Base-by-base conservation (phyloP, 148 eudicot species). In the Cornus suecica region DNA sequence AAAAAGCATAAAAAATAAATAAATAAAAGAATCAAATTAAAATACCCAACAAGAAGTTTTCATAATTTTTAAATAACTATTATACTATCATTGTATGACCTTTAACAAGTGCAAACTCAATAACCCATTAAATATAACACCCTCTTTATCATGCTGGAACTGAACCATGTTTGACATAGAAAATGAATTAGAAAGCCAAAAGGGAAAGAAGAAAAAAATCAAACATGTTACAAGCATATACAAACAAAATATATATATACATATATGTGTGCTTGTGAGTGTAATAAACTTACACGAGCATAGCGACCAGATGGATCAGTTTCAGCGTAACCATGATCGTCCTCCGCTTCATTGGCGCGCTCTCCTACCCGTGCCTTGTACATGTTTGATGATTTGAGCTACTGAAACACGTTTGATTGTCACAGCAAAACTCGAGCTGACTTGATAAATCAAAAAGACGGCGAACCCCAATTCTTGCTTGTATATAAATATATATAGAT, bases 221-320 rank as follows among this genome's bases (percentile, higher is more conserved):
- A 51, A 45, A 15, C 34, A 65, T 32, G 68, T 48, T 63, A 8
- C 41, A 51, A 37, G 8, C 25, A 26, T 10, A 42, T n/a, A 66
- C 64, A 65, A 5, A 31, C 60, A 32, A 68, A 30, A 77, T 8
- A 79, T 54, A 14, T 15, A 16, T 8, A 54, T 16, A 54, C 22
- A 54, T 54, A 54, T 54, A 54, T 54, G 5, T 54, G 18, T 54
- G 23, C 23, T 20, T 58, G 7, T 58, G n/a, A 20, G 24, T 22
- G n/a, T 58, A 22, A 58, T 58, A 25, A 58, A 31, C 78, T 61
- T 77, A 83, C 86, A 34, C 86, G 81, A 65, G 81, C 86, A 74
- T 80, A 83, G 32, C 86, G 86, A 29, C 83, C 81, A 10, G 79
- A 68, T 42, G 86, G 83, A 80, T 83, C 83, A 18, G 67, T 77